These are phyloP conservation scores for Clonostachys rhizophaga DNA, from an alignment of 2,329 filamentous ascomycete species.

Conservation along the genomic window DNA sequence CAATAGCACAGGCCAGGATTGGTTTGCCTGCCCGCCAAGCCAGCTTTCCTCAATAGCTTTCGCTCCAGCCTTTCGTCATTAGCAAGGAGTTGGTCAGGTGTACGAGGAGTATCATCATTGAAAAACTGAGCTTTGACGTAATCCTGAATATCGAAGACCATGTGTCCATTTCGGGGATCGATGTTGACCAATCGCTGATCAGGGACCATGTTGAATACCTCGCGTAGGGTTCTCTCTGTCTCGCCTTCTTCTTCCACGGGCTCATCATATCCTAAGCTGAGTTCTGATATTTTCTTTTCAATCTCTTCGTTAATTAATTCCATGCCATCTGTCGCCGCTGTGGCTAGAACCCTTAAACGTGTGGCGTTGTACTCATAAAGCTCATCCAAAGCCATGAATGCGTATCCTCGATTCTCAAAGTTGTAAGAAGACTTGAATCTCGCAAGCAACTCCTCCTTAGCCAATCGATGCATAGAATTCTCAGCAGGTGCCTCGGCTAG, in stretches of 20 bases:
- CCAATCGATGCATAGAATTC: neutral
- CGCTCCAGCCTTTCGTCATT: neutral
- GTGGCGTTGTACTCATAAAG: neutral
- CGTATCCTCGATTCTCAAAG: neutral
- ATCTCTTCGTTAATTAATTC: neutral
- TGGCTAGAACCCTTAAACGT: neutral
- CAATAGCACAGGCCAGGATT: neutral
- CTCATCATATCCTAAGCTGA: neutral
- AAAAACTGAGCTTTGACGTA: neutral
- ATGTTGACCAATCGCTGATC: neutral
- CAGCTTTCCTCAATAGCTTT: neutral
- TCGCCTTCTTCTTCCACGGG: neutral
- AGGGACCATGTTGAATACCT: neutral
- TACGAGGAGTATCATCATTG: neutral
- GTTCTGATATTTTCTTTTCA: neutral
- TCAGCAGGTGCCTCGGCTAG: neutral
- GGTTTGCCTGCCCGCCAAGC: neutral
- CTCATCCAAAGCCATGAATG: neutral
- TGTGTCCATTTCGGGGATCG: neutral
- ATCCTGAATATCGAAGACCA: neutral
- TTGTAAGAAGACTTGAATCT: neutral
- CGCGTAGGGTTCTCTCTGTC: neutral
- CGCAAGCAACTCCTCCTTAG: neutral
- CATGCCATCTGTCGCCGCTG: neutral
- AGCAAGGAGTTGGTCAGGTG: neutral